Evolutionary conservation across 1,284 basidiomycete species (phyloP), one percentile per base, ranked within the genome.

Genomic region (Cryptococcus sp.): DNA sequence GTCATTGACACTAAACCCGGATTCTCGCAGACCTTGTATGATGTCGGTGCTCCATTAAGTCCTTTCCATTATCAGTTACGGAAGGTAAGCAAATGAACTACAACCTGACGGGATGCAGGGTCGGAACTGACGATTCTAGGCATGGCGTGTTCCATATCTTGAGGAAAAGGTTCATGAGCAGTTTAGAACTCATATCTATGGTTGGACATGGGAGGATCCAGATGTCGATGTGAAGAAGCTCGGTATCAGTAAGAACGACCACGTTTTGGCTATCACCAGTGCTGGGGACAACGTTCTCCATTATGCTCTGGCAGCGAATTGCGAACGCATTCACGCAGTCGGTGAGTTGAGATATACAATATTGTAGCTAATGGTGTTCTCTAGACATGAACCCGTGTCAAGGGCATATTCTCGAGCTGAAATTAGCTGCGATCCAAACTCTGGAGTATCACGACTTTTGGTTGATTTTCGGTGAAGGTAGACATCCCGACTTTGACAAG

Each of bases 241-340:
- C 11, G 70, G 84, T 23, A 73, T 90, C 56, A 81, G 81, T 35
- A 75, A 78, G 41, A 80, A 85, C 6, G 88, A 90, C 74, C 82
- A 84, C 11, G 82, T 90, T 62, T 80, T 90, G 3, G 84, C 86
- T 30, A 89, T 90, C 66, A 89, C 88, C 2, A 86, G 84, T 52
- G 89, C 87, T 0, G 89, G 88, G 0, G 88, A 89, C 73, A 90
- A 90, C 67, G 86, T 86, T 2, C 78, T 90, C 43, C 89, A 90
- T 73, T 90, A 90, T 64, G 87, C 87, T 4, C 84, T 88, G 49
- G 81, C 81, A 1, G 85, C 84, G 4, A 74, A 81, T 50, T 86
- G 86, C 6, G 78, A 80, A 53, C 74, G 80, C 77, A 85, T 89
- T 43, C 87, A 89, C 62, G 87, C 86, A 49, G 87, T 89, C 46